These are phyloP conservation scores for Adansonia digitata DNA, from an alignment of 345 rosid genomes.

Conservation along the genomic window DNA sequence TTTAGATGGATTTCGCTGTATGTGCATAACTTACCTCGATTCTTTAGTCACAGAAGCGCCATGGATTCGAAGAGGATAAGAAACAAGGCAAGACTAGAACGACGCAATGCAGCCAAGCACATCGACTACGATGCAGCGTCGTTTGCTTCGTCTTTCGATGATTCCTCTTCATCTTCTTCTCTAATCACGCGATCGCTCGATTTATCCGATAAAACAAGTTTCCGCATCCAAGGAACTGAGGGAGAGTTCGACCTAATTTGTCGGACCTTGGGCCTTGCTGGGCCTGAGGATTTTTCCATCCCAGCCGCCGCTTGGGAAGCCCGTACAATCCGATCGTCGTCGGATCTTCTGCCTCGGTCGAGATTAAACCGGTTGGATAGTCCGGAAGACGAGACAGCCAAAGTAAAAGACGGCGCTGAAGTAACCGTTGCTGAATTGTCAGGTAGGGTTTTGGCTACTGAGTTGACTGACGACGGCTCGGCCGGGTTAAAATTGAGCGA, in stretches of 20 bases:
- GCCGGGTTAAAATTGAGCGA: conserved; percentile 16
- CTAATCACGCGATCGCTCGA: conserved; percentile 61
- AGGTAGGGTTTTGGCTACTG: conserved; percentile 29
- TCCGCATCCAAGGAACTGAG: conserved; percentile 63
- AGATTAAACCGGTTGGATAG: conserved; percentile 32
- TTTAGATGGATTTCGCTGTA: conserved; percentile 47
- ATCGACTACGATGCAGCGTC: conserved; percentile 53
- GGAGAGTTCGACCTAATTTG: conserved; percentile 65
- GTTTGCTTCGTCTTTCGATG: conserved; percentile 40
- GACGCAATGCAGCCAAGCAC: conserved; percentile 59
- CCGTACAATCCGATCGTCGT: conserved; percentile 49
- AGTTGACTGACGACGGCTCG: conserved; percentile 31
- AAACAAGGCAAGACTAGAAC: conserved; percentile 43
- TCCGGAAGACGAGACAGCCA: conserved; percentile 14
- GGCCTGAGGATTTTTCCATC: conserved; percentile 74
- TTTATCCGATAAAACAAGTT: conserved; percentile 54
- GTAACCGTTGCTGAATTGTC: conserved; percentile 17
- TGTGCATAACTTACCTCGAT: conserved; percentile 56
- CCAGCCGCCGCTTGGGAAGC: conserved; percentile 73
- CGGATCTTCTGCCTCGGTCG: conserved; percentile 48
- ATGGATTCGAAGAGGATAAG: conserved; percentile 33
- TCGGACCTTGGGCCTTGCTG: conserved; percentile 49
- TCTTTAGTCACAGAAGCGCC: conserved; percentile 33
- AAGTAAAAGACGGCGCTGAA: conserved; percentile 24
- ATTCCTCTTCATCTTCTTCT: conserved; percentile 35